These are phyloP conservation scores for Verticillium nonalfalfae DNA, from an alignment of 2,329 filamentous ascomycete genomes.

Conservation along the genomic window DNA sequence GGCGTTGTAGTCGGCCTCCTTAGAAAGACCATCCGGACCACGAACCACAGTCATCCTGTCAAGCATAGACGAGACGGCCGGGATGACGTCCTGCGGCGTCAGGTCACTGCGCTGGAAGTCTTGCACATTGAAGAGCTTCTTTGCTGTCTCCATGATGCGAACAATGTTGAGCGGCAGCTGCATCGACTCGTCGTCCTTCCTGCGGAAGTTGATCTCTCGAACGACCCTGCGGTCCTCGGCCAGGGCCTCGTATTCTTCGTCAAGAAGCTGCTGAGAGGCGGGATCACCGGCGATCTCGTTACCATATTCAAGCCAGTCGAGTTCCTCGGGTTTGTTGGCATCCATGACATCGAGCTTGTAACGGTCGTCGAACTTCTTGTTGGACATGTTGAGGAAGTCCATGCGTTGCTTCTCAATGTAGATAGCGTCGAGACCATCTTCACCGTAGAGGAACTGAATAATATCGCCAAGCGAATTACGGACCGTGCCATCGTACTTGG, in stretches of 20 bases:
- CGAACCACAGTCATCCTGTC: slow-evolving; percentile 79
- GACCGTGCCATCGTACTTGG: slow-evolving; percentile 95
- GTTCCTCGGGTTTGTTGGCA: slow-evolving; percentile 42
- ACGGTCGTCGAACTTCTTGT: slow-evolving; percentile 69
- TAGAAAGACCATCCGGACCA: slow-evolving; percentile 73
- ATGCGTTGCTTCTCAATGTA: slow-evolving; percentile 90
- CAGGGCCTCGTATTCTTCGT: slow-evolving; percentile 81
- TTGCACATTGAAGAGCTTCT: slow-evolving; percentile 85
- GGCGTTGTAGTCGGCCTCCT: slow-evolving; percentile 81
- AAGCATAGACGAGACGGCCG: slow-evolving; percentile 67
- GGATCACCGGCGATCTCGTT: slow-evolving; percentile 81
- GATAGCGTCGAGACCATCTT: slow-evolving; percentile 91
- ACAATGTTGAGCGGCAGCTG: slow-evolving; percentile 88
- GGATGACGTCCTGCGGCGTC: slow-evolving; percentile 80
- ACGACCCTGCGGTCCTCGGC: slow-evolving; percentile 68
- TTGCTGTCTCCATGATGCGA: slow-evolving; percentile 85
- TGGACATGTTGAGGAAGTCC: slow-evolving; percentile 76
- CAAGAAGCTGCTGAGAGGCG: slow-evolving; percentile 79
- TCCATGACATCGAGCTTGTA: slow-evolving; percentile 88
- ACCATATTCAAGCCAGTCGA: slow-evolving; percentile 76
- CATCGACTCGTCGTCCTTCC: slow-evolving; percentile 78
- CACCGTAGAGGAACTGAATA: slow-evolving; percentile 94
- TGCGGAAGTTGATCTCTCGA: slow-evolving; percentile 57
- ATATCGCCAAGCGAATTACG: slow-evolving; percentile 95
- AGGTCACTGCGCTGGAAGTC: slow-evolving; percentile 82